Evolutionary conservation across 805 yeast genomes (phyloP).

Genomic region (Pichia thaimueangensis): DNA sequence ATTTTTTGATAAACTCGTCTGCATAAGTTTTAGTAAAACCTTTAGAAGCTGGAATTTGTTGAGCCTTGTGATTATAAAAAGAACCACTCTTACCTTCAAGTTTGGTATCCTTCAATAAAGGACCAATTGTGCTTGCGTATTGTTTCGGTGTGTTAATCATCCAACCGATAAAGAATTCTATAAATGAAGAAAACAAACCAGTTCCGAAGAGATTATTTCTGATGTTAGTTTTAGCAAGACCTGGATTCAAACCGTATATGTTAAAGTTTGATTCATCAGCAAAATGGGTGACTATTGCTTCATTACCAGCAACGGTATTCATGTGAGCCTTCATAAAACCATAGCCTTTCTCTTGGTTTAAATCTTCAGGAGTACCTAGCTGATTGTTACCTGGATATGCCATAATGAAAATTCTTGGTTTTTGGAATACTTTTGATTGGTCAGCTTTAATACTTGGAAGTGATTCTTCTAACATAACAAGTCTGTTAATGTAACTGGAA

Average conservation of each 20-base stretch:
- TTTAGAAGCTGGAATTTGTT: conserved; percentile 23
- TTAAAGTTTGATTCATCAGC: conserved; percentile 15
- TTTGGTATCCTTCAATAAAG: conserved; percentile 27
- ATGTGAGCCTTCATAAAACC: conserved; percentile 28
- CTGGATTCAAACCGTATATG: conserved; percentile 36
- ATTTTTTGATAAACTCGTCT: conserved; percentile 19
- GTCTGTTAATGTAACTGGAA: conserved; percentile 32
- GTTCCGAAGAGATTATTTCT: conserved; percentile 31
- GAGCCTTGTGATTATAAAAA: conserved; percentile 28
- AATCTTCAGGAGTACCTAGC: conserved; percentile 30
- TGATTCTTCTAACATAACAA: conserved; percentile 21
- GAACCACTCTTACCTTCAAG: conserved; percentile 28
- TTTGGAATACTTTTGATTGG: conserved; percentile 17
- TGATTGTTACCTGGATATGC: conserved; percentile 34
- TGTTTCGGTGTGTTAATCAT: conserved; percentile 29
- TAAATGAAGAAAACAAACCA: conserved; percentile 17
- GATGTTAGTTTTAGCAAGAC: conserved; percentile 32
- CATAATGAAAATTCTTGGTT: conserved; percentile 34
- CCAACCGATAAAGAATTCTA: conserved; percentile 29
- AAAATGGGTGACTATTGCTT: conserved; percentile 27
- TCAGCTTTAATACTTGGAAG: neutral
- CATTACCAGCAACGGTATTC: conserved; percentile 40
- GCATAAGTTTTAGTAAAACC: conserved; percentile 29
- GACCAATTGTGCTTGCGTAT: conserved; percentile 28
- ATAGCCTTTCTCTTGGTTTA: conserved; percentile 31